Evolutionary conservation across 2,329 filamentous ascomycete genomes (phyloP).

Genomic region (Metarhizium humberi): DNA sequence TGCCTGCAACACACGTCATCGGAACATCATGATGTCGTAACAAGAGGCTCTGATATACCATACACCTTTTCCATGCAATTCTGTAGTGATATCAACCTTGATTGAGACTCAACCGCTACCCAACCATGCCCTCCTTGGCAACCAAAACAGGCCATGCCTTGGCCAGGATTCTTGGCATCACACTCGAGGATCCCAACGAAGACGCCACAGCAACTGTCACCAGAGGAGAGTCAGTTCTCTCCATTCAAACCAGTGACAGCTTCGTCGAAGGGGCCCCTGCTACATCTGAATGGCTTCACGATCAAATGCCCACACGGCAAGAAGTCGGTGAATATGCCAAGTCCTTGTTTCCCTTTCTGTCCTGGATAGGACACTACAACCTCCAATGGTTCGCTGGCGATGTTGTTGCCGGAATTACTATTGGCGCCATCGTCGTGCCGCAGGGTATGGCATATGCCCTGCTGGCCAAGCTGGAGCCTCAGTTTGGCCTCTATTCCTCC

Average conservation of each 20-base stretch:
- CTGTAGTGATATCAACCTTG: background rate
- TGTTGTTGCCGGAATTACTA: conserved; percentile 63
- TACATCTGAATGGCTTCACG: conserved; percentile 59
- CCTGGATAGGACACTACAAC: conserved; percentile 90
- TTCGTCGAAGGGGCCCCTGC: conserved; percentile 81
- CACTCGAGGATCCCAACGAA: conserved; percentile 50
- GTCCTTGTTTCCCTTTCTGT: conserved; percentile 75
- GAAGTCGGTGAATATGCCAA: conserved; percentile 52
- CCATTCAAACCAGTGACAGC: conserved; percentile 60
- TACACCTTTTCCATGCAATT: background rate
- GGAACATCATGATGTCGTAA: background rate
- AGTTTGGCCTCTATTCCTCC: conserved; percentile 79
- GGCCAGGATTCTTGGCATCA: conserved; percentile 76
- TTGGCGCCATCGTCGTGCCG: conserved; percentile 70
- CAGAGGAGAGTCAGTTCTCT: conserved; percentile 71
- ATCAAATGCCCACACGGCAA: conserved; percentile 48
- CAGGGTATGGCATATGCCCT: conserved; percentile 94
- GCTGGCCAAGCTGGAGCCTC: conserved; percentile 66
- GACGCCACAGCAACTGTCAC: conserved; percentile 51
- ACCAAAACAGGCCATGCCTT: conserved; percentile 61
- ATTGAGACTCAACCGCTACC: background rate
- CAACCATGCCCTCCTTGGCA: conserved; percentile 25
- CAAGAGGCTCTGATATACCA: background rate
- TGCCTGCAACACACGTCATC: background rate
- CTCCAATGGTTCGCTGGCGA: conserved; percentile 82